Evolutionary conservation across 768 basidiomycete genomes (phyloP).

Genomic region (Pulveroboletus sp.): DNA sequence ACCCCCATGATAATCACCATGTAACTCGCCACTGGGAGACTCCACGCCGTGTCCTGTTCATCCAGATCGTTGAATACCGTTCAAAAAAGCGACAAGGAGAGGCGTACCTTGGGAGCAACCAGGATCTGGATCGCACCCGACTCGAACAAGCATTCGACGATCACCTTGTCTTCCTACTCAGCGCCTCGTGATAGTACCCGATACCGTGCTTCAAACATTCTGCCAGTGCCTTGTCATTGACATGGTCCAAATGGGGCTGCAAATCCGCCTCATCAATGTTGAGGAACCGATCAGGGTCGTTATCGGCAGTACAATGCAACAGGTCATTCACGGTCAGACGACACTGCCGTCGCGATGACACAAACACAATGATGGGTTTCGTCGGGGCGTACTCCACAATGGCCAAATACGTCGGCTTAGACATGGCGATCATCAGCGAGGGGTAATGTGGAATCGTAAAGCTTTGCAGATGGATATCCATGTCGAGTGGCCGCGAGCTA

Average conservation of each 20-base stretch:
- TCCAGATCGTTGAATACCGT: neutral
- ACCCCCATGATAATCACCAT: slow-evolving; percentile 99
- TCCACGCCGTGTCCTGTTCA: slow-evolving; percentile 92
- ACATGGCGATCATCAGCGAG: slow-evolving; percentile 98
- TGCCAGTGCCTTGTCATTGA: slow-evolving; percentile 69
- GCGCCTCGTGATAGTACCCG: slow-evolving; percentile 93
- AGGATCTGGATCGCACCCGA: slow-evolving; percentile 94
- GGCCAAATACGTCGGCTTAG: slow-evolving; percentile 94
- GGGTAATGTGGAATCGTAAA: slow-evolving; percentile 98
- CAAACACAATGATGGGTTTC: slow-evolving; percentile 90
- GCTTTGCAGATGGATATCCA: slow-evolving; percentile 96
- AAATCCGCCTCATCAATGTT: slow-evolving; percentile 83
- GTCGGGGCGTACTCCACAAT: slow-evolving; percentile 83
- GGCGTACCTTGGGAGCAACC: slow-evolving; percentile 83
- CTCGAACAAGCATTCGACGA: slow-evolving; percentile 89
- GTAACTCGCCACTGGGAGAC: slow-evolving; percentile 87
- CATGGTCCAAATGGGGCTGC: slow-evolving; percentile 83
- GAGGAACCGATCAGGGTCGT: slow-evolving; percentile 81
- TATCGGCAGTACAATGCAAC: slow-evolving; percentile 84
- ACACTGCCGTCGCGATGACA: slow-evolving; percentile 91
- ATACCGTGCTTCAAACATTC: slow-evolving; percentile 89
- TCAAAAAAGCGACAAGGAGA: neutral
- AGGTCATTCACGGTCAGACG: slow-evolving; percentile 92
- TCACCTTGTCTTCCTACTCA: slow-evolving; percentile 88
- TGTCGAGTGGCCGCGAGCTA: slow-evolving; percentile 92